Conservation (phyloP, 2,329 filamentous ascomycete species). For the Colletotrichum liriopes region DNA sequence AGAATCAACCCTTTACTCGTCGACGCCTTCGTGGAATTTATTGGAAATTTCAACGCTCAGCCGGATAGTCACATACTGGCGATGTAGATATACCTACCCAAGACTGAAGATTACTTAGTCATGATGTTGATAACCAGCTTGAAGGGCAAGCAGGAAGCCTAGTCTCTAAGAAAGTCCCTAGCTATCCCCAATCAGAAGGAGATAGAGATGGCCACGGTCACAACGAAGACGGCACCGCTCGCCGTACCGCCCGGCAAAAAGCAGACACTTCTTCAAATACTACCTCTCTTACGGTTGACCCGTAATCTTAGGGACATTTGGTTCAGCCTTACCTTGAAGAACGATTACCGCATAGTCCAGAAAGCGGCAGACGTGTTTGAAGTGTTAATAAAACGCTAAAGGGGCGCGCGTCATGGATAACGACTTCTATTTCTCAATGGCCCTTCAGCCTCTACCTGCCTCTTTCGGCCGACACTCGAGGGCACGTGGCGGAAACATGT, state of each 20-base stretch:
- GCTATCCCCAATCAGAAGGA: not conserved
- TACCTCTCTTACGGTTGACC: not conserved
- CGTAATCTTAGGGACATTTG: not conserved
- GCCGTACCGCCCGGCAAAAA: not conserved
- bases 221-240: not conserved
- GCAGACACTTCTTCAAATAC: not conserved
- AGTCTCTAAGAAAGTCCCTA: not conserved
- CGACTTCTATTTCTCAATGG: not conserved
- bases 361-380: constrained; percentile 41
- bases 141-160: constrained; percentile 7
- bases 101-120: not conserved
- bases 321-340: constrained; percentile 38
- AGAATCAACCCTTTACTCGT: not conserved
- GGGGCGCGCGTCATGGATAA: not conserved
- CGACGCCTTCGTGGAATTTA: not conserved
- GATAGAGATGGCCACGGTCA: not conserved
- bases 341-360: constrained; percentile 40
- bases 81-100: not conserved
- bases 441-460: not conserved
- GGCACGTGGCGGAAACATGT: constrained; percentile 18
- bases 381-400: constrained; percentile 21
- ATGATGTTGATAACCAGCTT: not conserved
- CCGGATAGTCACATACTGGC: not conserved
- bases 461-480: not conserved
- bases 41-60: not conserved